Evolutionary conservation across 106 monocot species (phyloP).

Genomic region (Dioscorea alata): DNA sequence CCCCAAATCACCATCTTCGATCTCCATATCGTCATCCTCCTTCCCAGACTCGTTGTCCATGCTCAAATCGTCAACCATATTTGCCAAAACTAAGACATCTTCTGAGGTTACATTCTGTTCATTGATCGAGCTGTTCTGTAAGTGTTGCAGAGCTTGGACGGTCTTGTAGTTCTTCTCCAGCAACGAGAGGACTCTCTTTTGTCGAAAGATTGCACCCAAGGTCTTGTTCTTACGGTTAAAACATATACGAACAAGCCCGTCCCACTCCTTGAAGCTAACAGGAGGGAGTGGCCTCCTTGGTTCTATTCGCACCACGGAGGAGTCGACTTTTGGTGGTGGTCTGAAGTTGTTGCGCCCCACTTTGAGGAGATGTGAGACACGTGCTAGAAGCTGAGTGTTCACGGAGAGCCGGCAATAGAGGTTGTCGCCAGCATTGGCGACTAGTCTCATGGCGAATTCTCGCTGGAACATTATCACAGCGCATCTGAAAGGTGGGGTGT

Average conservation of each 20-base stretch:
- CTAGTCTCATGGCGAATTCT: slow-evolving; percentile 86
- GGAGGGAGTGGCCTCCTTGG: slow-evolving; percentile 72
- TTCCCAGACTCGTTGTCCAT: slow-evolving; percentile 28
- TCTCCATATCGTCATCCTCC: slow-evolving; percentile 61
- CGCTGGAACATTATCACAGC: slow-evolving; percentile 90
- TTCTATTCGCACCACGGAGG: slow-evolving; percentile 93
- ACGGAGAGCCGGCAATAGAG: slow-evolving; percentile 87
- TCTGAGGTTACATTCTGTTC: slow-evolving; percentile 27
- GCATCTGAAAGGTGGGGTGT: slow-evolving; percentile 66
- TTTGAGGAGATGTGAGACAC: slow-evolving; percentile 80
- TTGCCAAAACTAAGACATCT: slow-evolving; percentile 52
- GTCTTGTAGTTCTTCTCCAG: slow-evolving; percentile 96
- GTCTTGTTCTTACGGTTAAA: slow-evolving; percentile 96
- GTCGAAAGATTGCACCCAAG: slow-evolving; percentile 70
- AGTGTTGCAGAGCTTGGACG: slow-evolving; percentile 47
- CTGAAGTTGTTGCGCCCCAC: slow-evolving; percentile 89
- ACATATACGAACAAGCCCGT: slow-evolving; percentile 74
- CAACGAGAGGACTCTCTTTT: slow-evolving; percentile 59
- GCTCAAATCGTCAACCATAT: slow-evolving; percentile 55
- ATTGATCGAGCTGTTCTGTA: slow-evolving; percentile 13
- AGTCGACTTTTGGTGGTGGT: slow-evolving; percentile 94
- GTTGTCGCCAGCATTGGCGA: slow-evolving; percentile 72
- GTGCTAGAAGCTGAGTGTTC: slow-evolving; percentile 77
- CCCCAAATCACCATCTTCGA: slow-evolving; percentile 35
- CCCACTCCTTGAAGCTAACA: slow-evolving; percentile 93